A percentile compares a stretch with the other conserved stretches of the same genome.
Conservation (phyloP, 176 grass and related monocot species). For the barley (Hordeum vulgare) region DNA sequence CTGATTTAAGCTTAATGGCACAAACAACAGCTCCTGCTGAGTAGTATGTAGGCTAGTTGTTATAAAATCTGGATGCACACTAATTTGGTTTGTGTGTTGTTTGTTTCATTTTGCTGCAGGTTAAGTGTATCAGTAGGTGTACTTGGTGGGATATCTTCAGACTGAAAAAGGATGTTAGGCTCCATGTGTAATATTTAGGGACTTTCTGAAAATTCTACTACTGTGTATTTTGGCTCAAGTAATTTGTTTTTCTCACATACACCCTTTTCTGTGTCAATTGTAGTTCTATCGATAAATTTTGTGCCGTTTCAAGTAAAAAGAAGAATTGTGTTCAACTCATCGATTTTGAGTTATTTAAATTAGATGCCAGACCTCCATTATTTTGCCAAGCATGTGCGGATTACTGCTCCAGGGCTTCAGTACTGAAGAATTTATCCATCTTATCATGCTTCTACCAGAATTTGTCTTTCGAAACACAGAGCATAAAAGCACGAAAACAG, state of each 20-base stretch:
- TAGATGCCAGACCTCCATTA: neutral
- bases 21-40: neutral
- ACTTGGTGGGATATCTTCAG: neutral
- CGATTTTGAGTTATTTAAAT: neutral
- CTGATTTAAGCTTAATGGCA: neutral
- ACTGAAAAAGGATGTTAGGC: neutral
- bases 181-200: conserved; percentile 13
- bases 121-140: neutral
- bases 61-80: neutral
- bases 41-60: neutral
- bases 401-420: neutral
- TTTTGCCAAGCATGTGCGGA: neutral
- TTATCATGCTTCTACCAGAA: neutral
- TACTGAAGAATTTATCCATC: neutral
- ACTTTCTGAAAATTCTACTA: neutral
- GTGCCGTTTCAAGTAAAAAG: neutral
- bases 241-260: neutral
- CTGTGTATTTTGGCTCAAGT: neutral
- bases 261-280: neutral
- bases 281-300: neutral
- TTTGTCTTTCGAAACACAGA: neutral
- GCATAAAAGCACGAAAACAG: neutral
- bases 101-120: conserved; percentile 16
- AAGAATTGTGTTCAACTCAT: neutral
- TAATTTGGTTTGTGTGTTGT: neutral